Conservation (phyloP, 106 monocot genomes). For the Amphibolis antarctica region DNA sequence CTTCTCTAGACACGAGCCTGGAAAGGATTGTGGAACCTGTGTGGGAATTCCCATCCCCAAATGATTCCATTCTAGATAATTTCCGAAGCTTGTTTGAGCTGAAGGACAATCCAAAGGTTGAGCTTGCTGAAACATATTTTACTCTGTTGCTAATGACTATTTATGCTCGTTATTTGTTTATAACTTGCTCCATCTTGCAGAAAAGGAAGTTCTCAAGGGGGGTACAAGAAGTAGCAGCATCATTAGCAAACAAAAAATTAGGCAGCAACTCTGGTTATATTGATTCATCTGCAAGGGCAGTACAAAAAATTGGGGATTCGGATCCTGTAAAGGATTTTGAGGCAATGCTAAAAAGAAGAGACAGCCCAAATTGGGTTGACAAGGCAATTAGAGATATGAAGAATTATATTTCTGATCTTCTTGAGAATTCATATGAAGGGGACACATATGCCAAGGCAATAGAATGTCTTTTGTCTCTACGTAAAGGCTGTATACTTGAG, state of each 20-base stretch:
- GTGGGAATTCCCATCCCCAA: slow-evolving; percentile 27
- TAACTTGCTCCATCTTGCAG: slow-evolving; percentile 20
- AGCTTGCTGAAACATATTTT: not conserved
- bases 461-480: slow-evolving; percentile 69
- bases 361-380: slow-evolving; percentile 56
- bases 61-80: slow-evolving; percentile 33
- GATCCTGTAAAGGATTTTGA: slow-evolving; percentile 77
- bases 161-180: not conserved
- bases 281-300: slow-evolving; percentile 7
- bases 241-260: slow-evolving; percentile 15
- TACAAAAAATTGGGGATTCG: slow-evolving; percentile 51
- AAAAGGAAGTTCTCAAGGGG: slow-evolving; percentile 37
- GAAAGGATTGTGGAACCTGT: slow-evolving; percentile 65
- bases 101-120: slow-evolving; percentile 82
- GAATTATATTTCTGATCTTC: slow-evolving; percentile 42
- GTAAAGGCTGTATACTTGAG: slow-evolving; percentile 70
- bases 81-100: slow-evolving; percentile 48
- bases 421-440: slow-evolving; percentile 65
- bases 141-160: not conserved
- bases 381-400: slow-evolving; percentile 76
- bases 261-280: not conserved
- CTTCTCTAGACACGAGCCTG: slow-evolving; percentile 46
- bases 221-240: slow-evolving; percentile 20
- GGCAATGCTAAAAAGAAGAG: slow-evolving; percentile 67
- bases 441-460: slow-evolving; percentile 48